Evolutionary conservation across 2,329 filamentous ascomycete species (phyloP).

Genomic region (Calonectria pauciramosa): DNA sequence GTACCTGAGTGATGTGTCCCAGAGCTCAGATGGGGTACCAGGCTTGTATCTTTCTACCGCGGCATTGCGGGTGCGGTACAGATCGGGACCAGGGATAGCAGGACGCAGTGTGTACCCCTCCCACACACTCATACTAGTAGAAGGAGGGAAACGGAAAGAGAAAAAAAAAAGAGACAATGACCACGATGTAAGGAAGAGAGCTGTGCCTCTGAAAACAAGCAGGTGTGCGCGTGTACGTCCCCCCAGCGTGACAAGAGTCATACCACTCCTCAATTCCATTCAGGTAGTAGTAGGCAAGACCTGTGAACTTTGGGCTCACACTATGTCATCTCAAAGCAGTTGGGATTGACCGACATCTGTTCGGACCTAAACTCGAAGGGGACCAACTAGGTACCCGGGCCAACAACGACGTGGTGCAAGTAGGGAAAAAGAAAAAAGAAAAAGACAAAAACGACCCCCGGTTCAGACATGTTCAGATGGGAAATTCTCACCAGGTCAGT

Average conservation of each 20-base stretch:
- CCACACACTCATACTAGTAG: background rate
- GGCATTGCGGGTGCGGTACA: background rate
- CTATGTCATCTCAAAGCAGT: background rate
- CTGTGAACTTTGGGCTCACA: conserved; percentile 4
- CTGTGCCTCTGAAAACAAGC: background rate
- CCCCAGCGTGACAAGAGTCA: background rate
- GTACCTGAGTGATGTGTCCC: conserved; percentile 19
- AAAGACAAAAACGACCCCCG: background rate
- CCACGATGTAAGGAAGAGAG: background rate
- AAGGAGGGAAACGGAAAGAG: background rate
- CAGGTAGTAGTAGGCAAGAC: background rate
- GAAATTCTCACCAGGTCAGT: conserved; percentile 9
- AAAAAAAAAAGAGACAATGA: background rate
- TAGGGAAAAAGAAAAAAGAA: background rate
- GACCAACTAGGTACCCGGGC: background rate
- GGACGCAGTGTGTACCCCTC: background rate
- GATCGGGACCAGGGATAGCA: background rate
- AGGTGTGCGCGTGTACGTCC: background rate
- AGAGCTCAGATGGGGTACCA: background rate
- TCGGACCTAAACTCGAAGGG: background rate
- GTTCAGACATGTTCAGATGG: background rate
- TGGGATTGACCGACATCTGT: conserved; percentile 4
- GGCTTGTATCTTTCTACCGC: background rate
- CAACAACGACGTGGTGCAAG: background rate
- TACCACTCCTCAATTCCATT: background rate